Evolutionary conservation across 768 basidiomycete genomes (phyloP), one percentile per base, ranked within the genome.

Genomic region (Psilocybe sp.): DNA sequence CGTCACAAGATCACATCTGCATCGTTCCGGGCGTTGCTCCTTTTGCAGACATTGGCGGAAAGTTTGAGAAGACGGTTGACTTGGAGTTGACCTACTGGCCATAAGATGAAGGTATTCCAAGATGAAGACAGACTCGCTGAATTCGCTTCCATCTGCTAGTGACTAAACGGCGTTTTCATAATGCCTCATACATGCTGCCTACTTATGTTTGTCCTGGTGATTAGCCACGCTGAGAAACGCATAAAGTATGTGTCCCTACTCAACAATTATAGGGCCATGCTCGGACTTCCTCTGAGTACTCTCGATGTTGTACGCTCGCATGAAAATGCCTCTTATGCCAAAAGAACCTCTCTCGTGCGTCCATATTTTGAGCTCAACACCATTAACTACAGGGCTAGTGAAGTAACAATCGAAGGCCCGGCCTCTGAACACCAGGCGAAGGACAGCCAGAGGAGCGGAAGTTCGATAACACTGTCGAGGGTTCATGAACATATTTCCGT

Each of bases 101-200:
- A 47, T 41, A 37, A 73, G 65, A 76, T 51, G 56, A 54, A 38
- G 23, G 40, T 11, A 20, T 7, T 40, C 28, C 32, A 16, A 9
- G 49, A 15, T 19, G 10, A 15, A n/a, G 33, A 18, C 9, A 15
- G 19, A 55, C 69, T 54, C 57, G 87, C 88, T 44, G 89, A 89
- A 66, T 91, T 92, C 1, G 84, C 70, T 90, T 92, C 89, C 90
- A 92, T 42, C 88, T 89, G 87, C 89, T 89, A 15, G 87, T 91
- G 32, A 92, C 90, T 13, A 90, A n/a, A n/a, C n/a, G n/a, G n/a
- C n/a, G n/a, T n/a, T n/a, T 89, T 0, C 87, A 89, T 3, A 90
- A 89, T 55, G 92, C 89, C 65, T 93, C 91, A 60, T 92, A 92
- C 89, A 93, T 92, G 2, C 91, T 90, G 32, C 82, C 82, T n/a